Percentiles rank a stretch among this genome's conserved stretches.
phyloP scores from a whole-genome alignment of 805 yeast genomes.

The Candida arabinofermentans region DNA sequence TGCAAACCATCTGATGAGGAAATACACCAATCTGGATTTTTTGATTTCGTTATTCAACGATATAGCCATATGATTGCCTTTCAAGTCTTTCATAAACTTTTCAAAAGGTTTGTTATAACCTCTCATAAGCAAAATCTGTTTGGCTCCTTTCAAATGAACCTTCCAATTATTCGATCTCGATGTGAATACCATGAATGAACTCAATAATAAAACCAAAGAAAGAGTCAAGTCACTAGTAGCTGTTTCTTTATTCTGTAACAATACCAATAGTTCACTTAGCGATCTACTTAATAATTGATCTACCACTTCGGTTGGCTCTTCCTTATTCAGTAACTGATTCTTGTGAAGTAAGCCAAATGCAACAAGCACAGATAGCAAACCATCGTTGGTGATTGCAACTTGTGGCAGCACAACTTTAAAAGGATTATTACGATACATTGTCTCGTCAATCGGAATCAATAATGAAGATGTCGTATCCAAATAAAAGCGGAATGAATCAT shows the following conservation, averaged over 20 bases:
- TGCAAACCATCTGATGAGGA: conserved; percentile 64
- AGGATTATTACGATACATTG: conserved; percentile 63
- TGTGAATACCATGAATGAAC: conserved; percentile 51
- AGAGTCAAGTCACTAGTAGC: conserved; percentile 65
- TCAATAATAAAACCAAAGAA: conserved; percentile 55
- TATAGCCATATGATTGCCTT: conserved; percentile 6
- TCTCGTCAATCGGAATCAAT: conserved; percentile 63
- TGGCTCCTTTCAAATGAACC: conserved; percentile 64
- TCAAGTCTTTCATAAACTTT: conserved; percentile 20
- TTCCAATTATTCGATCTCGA: conserved; percentile 51
- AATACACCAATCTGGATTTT: conserved; percentile 42
- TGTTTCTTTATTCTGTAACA: conserved; percentile 46
- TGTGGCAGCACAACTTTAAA: conserved; percentile 61
- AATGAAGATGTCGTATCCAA: conserved; percentile 54
- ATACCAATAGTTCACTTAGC: conserved; percentile 49
- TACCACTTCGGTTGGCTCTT: conserved; percentile 38
- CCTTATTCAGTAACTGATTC: conserved; percentile 19
- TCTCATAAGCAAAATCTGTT: conserved; percentile 55
- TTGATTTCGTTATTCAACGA: conserved; percentile 24
- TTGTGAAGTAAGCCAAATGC: conserved; percentile 46
- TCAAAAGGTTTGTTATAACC: conserved; percentile 36
- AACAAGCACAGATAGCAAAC: conserved; percentile 53
- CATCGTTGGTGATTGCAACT: conserved; percentile 58
- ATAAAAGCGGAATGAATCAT: conserved; percentile 61
- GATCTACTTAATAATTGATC: conserved; percentile 54